Percentiles rank a stretch among this genome's conserved stretches.
Conservation (phyloP, 768 basidiomycete species). For the Coprinopsis marcescibilis region DNA sequence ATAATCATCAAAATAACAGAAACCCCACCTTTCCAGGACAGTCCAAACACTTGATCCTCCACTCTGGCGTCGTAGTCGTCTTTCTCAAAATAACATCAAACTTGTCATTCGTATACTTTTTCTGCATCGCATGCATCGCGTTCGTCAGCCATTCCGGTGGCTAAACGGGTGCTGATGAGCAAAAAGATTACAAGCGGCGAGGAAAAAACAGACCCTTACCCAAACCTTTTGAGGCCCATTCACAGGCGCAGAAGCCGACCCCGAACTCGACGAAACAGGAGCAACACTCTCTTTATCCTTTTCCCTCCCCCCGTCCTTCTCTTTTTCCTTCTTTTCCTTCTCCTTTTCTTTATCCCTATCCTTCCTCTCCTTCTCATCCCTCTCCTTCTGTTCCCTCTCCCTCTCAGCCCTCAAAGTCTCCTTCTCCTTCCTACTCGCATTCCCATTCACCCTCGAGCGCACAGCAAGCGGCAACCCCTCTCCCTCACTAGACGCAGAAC, state of each 20-base stretch:
- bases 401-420: constrained; percentile 8
- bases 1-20: neutral
- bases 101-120: constrained; percentile 71
- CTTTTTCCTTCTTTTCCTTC: constrained; percentile 6
- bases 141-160: constrained; percentile 67
- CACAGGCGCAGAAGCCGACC: constrained; percentile 13
- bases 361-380: constrained; percentile 4
- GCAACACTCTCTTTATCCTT: neutral
- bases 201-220: constrained; percentile 12
- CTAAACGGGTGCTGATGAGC: constrained; percentile 20
- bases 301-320: constrained; percentile 7
- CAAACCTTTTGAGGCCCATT: constrained; percentile 4
- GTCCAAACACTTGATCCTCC: constrained; percentile 88
- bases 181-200: constrained; percentile 1
- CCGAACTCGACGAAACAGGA: constrained; percentile 1
- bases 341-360: constrained; percentile 2
- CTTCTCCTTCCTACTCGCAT: constrained; percentile 21
- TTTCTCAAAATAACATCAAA: constrained; percentile 75
- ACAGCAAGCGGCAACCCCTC: constrained; percentile 75
- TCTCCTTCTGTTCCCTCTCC: constrained; percentile 8
- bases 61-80: constrained; percentile 60
- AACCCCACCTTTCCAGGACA: constrained; percentile 83
- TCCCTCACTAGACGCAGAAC: constrained; percentile 65
- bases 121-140: constrained; percentile 64
- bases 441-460: constrained; percentile 53